phyloP scores from a whole-genome alignment of 2,329 filamentous ascomycete genomes.

The Cladosporium austrohemisphaericum region DNA sequence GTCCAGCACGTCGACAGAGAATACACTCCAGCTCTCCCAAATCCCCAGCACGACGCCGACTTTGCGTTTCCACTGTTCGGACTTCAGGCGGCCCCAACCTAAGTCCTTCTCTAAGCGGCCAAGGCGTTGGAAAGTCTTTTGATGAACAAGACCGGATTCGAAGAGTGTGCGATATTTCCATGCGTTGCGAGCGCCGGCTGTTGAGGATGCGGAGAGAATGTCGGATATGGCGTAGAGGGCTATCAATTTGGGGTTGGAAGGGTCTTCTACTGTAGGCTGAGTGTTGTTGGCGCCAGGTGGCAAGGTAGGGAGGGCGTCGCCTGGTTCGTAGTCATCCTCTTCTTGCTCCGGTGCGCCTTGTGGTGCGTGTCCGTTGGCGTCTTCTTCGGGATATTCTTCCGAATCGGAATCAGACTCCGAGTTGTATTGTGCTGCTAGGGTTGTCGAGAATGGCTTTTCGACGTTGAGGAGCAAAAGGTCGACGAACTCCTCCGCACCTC shows the following conservation, averaged over 20 bases:
- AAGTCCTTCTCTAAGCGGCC: slow-evolving; percentile 69
- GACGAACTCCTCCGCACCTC: slow-evolving; percentile 87
- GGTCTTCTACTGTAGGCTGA: slow-evolving; percentile 49
- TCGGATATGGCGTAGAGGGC: slow-evolving; percentile 78
- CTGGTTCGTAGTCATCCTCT: slow-evolving; percentile 38
- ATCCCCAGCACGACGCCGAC: slow-evolving; percentile 64
- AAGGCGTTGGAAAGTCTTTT: slow-evolving; percentile 69
- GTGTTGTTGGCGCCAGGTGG: background rate
- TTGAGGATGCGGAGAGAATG: slow-evolving; percentile 72
- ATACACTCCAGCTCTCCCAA: slow-evolving; percentile 65
- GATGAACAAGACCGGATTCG: slow-evolving; percentile 64
- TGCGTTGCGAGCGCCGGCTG: slow-evolving; percentile 73
- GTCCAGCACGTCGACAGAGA: slow-evolving; percentile 70
- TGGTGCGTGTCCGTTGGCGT: slow-evolving; percentile 21
- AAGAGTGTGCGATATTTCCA: slow-evolving; percentile 85
- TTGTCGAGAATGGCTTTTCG: slow-evolving; percentile 69
- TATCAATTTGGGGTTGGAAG: slow-evolving; percentile 70
- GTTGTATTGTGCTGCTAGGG: slow-evolving; percentile 61
- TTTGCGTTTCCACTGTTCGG: slow-evolving; percentile 80
- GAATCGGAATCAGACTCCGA: slow-evolving; percentile 31
- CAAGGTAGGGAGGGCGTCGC: slow-evolving; percentile 26
- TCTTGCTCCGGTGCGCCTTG: slow-evolving; percentile 26
- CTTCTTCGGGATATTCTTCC: slow-evolving; percentile 12
- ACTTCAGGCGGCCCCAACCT: slow-evolving; percentile 74
- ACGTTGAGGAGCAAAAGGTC: slow-evolving; percentile 82